Evolutionary conservation across 345 rosid species (phyloP).

Genomic region (Pugionium dolabratum): DNA sequence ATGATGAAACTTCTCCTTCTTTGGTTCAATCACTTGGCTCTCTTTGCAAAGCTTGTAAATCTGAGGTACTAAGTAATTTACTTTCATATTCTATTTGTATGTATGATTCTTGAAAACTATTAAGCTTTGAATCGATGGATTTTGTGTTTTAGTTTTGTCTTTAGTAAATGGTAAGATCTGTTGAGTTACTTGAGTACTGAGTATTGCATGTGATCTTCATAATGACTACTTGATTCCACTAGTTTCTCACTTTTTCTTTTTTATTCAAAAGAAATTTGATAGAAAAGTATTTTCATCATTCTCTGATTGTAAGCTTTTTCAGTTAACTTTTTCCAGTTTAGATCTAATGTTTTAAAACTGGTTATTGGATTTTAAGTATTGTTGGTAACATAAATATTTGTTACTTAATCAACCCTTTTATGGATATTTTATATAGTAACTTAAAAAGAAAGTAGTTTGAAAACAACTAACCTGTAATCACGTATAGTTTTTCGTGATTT

Average conservation of each 20-base stretch:
- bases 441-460: background rate
- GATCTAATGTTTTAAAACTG: conserved; percentile 36
- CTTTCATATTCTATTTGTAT: background rate
- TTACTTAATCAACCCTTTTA: conserved; percentile 7
- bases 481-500: conserved; percentile 9
- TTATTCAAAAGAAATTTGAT: background rate
- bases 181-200: conserved; percentile 54
- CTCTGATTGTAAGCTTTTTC: conserved; percentile 35
- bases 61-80: conserved; percentile 61
- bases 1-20: conserved; percentile 40
- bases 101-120: background rate
- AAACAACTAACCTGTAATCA: conserved; percentile 19
- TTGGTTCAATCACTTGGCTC: conserved; percentile 79
- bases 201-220: conserved; percentile 33
- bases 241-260: conserved; percentile 4
- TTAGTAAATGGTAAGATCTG: background rate
- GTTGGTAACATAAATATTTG: background rate
- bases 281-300: conserved; percentile 33
- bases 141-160: conserved; percentile 8
- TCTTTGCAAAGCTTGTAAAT: conserved; percentile 85
- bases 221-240: conserved; percentile 32
- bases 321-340: conserved; percentile 20
- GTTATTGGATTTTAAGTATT: background rate
- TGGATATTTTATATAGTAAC: background rate
- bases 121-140: background rate